These are phyloP conservation scores for Penicillium tannophilum DNA, from an alignment of 495 filamentous ascomycete genomes.

Conservation along the genomic window DNA sequence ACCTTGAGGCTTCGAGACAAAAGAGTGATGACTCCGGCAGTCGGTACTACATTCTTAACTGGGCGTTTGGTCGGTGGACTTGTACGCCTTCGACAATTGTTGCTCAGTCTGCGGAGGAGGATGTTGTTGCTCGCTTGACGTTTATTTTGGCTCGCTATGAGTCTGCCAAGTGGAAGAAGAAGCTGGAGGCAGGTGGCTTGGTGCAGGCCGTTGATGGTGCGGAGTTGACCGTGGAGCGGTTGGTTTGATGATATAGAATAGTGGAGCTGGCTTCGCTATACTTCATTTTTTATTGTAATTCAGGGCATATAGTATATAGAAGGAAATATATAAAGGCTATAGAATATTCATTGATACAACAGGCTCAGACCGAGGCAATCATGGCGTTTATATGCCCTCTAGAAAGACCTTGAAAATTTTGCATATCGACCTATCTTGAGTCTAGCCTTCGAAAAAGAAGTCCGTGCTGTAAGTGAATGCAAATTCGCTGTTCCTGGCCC, in stretches of 20 bases:
- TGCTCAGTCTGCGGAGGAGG: conserved; percentile 39
- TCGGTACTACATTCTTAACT: conserved; percentile 81
- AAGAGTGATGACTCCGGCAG: conserved; percentile 10
- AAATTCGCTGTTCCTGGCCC: too few species aligned
- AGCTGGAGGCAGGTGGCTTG: conserved; percentile 63
- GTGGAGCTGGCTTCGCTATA: neutral
- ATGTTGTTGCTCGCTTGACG: conserved; percentile 70
- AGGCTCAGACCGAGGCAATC: too few species aligned
- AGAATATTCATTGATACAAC: too few species aligned
- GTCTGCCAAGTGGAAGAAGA: conserved; percentile 87
- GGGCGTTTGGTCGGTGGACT: conserved; percentile 96
- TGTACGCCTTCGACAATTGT: conserved; percentile 64
- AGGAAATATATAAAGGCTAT: too few species aligned
- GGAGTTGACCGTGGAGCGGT: conserved; percentile 39
- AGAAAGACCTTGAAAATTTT: too few species aligned
- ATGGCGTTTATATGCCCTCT: too few species aligned
- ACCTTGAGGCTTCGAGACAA: conserved; percentile 20
- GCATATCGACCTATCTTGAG: too few species aligned
- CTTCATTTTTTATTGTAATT: neutral
- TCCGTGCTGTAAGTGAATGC: too few species aligned
- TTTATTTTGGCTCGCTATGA: conserved; percentile 84
- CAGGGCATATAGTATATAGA: too few species aligned
- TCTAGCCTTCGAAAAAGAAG: too few species aligned
- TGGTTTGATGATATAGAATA: conserved; percentile 28
- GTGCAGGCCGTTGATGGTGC: conserved; percentile 46